Base-by-base conservation (phyloP, 371 early-diverging fungal genomes). In the Mucor lusitanicus region DNA sequence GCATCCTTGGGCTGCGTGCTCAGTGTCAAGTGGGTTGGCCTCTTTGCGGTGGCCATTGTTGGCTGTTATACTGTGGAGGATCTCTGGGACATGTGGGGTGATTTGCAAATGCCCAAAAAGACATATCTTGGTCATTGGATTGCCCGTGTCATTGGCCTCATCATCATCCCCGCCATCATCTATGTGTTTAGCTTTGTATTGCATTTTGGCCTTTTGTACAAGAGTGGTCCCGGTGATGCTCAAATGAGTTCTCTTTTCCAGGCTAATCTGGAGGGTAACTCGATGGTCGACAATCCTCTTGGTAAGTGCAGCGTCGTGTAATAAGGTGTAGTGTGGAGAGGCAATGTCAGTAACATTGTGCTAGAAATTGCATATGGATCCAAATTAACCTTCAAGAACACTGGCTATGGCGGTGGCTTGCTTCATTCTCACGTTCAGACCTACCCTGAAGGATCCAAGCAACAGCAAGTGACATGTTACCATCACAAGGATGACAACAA, bases 21-120 rank as follows among this genome's bases (percentile, higher is more conserved):
- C 69, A 98, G 99, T 83, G 92, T 99, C 17, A 99, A 99, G 78
- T 99, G 99, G 99, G 99, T 99, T 33, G 99, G 99, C 1, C 82
- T 98, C 55, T 94, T 99, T 78, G 92, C 92, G 17, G 95, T 96
- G 5, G 95, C 97, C 8, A 79, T 97, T 19, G 98, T 99, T 35
- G 99, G 99, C 7, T 61, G 97, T 61, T 92, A 95, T 75, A 99
- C 99, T 0, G 79, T 99, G 17, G 93, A 95, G 60, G 97, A 97
- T 58, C 85, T 99, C 8, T 99, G 95, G 91, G 90, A 95, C 23
- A 86, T 95, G 76, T 86, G 96, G 59, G 99, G 97, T 5, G 94
- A 97, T 74, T 62, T 89, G 28, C 81, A 82, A n/a, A 84, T 94
- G 78, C 83, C 94, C 15, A 86, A 93, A 84, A 74, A 78, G 33